Base-by-base conservation (phyloP, 345 rosid genomes). In the Sisymbrium altissimum region DNA sequence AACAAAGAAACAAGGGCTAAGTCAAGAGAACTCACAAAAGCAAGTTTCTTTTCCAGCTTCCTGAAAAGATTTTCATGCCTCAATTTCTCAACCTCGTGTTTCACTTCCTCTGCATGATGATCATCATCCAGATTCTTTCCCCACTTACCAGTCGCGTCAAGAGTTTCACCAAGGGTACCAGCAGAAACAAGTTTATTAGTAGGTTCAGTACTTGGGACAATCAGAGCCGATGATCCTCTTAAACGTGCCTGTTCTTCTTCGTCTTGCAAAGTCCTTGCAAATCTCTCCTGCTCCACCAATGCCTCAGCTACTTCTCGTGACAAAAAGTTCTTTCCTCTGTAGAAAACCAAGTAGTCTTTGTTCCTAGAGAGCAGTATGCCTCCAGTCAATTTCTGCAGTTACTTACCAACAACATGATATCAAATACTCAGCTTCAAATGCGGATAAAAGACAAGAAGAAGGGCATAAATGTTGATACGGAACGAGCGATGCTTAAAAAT, bases 321-420 rank as follows among this genome's bases (percentile, higher is more conserved):
- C 84, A 94, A 81, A 78, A 94, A 94, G 59, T 85, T 80, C 73
- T 91, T 94, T 55, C 98, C 98, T 74, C 98, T 83, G 59, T 94
- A 94, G 86, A 91, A 94, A 69, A 94, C 96, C 87, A 94, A 83
- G 74, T 82, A 94, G 80, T 94, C 95, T 84, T 91, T 94, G 86
- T 86, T 91, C 85, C 98, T 85, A 1, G 96, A 88, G 48, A 94
- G 90, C 65, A 94, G 73, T 55, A 81, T 75, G 9, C 95, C 96
- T 68, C 97, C 98, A 32, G 98, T 93, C 87, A 93, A 77, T 85
- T 79, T 90, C 98, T 90, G 87, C 78, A 80, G 74, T 73, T 76
- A 83, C 75, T 45, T 54, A 78, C 68, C 61, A 68, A 62, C 49
- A 70, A 25, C 55, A 64, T 10, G 13, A 44, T 44, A 53, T 73